Evolutionary conservation across 768 basidiomycete species (phyloP).

Genomic region (Leccinum longicurvipes): DNA sequence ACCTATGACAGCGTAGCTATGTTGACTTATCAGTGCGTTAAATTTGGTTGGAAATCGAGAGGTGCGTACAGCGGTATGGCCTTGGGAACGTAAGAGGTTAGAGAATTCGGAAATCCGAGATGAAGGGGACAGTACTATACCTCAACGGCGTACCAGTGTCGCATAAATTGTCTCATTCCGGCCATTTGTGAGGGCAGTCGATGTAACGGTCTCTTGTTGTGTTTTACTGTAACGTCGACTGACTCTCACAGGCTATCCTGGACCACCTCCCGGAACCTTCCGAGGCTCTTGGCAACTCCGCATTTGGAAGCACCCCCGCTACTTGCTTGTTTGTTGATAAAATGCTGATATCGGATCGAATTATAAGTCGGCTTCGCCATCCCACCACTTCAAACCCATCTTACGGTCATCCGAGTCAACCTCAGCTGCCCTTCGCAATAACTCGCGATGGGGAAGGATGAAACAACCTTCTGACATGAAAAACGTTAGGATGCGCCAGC

Average conservation of each 20-base stretch:
- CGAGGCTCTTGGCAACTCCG: not conserved
- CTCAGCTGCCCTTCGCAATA: too few relatives aligned
- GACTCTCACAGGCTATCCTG: not conserved
- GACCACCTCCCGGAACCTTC: not conserved
- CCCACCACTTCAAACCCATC: too few relatives aligned
- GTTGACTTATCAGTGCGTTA: slow-evolving; percentile 11
- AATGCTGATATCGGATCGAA: too few relatives aligned
- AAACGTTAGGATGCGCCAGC: too few relatives aligned
- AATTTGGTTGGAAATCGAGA: slow-evolving; percentile 5
- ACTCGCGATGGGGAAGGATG: too few relatives aligned
- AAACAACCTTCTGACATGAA: too few relatives aligned
- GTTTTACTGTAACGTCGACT: too few relatives aligned
- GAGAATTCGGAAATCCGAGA: not conserved
- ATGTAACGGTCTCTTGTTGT: not conserved
- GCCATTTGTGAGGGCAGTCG: slow-evolving; percentile 22
- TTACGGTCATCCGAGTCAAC: too few relatives aligned
- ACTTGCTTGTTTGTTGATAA: too few relatives aligned
- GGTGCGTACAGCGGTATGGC: slow-evolving; percentile 47
- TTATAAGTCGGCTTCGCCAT: too few relatives aligned
- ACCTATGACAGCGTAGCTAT: slow-evolving; percentile 50
- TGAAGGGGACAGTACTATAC: slow-evolving; percentile 20
- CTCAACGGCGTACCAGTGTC: slow-evolving; percentile 47
- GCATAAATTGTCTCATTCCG: slow-evolving; percentile 29
- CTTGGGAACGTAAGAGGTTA: slow-evolving; percentile 23
- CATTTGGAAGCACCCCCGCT: not conserved